Evolutionary conservation across 176 grass and related monocot species (phyloP).

Genomic region (Phragmites australis): DNA sequence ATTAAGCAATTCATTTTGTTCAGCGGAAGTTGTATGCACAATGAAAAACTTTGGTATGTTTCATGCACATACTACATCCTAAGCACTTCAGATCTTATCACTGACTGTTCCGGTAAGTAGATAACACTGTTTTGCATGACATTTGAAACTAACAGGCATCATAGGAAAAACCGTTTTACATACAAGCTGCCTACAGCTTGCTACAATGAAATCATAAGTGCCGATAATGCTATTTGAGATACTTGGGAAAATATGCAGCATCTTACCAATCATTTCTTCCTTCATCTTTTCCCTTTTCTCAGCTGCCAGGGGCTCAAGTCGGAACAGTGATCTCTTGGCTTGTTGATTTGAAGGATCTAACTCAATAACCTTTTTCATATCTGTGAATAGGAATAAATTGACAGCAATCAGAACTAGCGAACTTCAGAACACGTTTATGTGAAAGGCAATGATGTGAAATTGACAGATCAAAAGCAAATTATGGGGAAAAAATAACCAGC

Average conservation of each 20-base stretch:
- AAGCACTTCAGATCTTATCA: background rate
- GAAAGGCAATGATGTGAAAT: background rate
- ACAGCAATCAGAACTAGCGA: slow-evolving; percentile 20
- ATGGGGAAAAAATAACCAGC: slow-evolving; percentile 48
- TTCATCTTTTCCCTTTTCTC: slow-evolving; percentile 99
- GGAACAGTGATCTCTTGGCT: slow-evolving; percentile 65
- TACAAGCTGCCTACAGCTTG: background rate
- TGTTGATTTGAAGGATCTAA: slow-evolving; percentile 85
- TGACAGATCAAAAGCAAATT: background rate
- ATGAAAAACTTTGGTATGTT: background rate
- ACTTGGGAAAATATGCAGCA: slow-evolving; percentile 16
- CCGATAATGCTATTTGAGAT: background rate
- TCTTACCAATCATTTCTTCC: slow-evolving; percentile 94
- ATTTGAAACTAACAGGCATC: background rate
- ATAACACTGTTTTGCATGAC: background rate
- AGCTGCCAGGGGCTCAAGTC: slow-evolving; percentile 76
- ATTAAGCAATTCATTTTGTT: background rate
- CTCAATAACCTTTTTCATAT: slow-evolving; percentile 85
- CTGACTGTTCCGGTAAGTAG: background rate
- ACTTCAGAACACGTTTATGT: background rate
- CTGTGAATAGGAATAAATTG: slow-evolving; percentile 41
- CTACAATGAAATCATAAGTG: background rate
- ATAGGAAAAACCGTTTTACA: background rate
- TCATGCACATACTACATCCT: background rate
- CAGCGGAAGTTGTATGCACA: background rate